phyloP scores from a whole-genome alignment of 768 basidiomycete species.

The Amanita muscaria region DNA sequence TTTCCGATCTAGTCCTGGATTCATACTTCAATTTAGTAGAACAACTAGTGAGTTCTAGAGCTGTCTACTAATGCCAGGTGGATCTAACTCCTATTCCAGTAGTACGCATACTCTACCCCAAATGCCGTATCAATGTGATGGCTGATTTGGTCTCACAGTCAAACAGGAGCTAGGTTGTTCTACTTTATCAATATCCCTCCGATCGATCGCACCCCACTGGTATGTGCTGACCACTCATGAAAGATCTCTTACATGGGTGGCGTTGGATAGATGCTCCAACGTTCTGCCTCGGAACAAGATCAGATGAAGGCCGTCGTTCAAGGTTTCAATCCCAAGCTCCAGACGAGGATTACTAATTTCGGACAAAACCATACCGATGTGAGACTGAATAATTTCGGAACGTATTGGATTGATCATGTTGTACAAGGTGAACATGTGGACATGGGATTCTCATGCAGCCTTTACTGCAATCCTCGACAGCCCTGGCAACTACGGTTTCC shows the following conservation, averaged over 20 bases:
- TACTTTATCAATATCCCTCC: conserved; percentile 37
- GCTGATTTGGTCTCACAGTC: conserved; percentile 19
- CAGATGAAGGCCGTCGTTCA: conserved; percentile 38
- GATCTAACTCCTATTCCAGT: too few relatives aligned
- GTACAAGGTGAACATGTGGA: conserved; percentile 34
- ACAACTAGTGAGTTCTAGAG: conserved; percentile 29
- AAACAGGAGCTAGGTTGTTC: conserved; percentile 48
- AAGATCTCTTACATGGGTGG: neutral
- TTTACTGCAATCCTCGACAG: conserved; percentile 43
- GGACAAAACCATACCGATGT: conserved; percentile 37
- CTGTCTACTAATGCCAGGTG: conserved; percentile 9
- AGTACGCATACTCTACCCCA: conserved; percentile 19
- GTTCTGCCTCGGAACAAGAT: conserved; percentile 29
- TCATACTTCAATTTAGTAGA: conserved; percentile 43
- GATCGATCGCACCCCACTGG: conserved; percentile 35
- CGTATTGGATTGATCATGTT: neutral
- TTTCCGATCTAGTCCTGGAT: conserved; percentile 39
- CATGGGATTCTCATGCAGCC: conserved; percentile 41
- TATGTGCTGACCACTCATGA: conserved; percentile 12
- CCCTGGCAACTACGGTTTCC: conserved; percentile 43
- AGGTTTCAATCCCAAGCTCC: conserved; percentile 44
- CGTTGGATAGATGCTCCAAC: conserved; percentile 36
- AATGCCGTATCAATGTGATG: neutral
- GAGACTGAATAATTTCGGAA: conserved; percentile 13
- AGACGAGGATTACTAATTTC: conserved; percentile 31